Evolutionary conservation across 148 eudicot genomes (phyloP), one percentile per base, ranked within the genome.

Genomic region (Rhododendron ovatum): DNA sequence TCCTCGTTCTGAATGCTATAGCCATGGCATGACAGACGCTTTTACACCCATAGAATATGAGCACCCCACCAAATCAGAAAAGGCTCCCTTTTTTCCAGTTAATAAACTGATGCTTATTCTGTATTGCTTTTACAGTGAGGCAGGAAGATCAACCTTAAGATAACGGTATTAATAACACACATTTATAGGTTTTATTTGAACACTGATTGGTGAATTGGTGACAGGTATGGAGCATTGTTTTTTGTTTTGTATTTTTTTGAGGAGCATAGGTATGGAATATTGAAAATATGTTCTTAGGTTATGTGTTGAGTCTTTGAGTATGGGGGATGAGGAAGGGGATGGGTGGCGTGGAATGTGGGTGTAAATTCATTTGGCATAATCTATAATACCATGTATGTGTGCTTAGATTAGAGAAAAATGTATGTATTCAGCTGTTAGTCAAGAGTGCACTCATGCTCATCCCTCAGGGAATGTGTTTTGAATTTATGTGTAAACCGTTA

Each of bases 21-120:
- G 86, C 88, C 86, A 88, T 88, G 88, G 95, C 95, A 88, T 93
- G 95, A 93, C 85, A 93, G 95, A 93, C 93, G 35, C 86, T 28
- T 81, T 85, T 91, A 92, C 95, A 93, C 93, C 95, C 92, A 93
- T 91, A 93, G 95, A 93, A 93, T 93, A 91, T 91, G 95, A 93
- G 95, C 92, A 84, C 8, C 87, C 85, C 48, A 55, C 30, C 14
- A 37, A 57, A n/a, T 65, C 12, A 65, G 11, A 2, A 26, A 65
- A 59, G 65, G 65, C 7, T 59, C n/a, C 20, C 65, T 59, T 47
- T 47, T 47, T 47, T 47, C 9, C 48, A 65, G 30, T 65, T 65
- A 3, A n/a, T 24, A n/a, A 24, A 63, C 9, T 10, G 26, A 3
- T 3, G 3, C 28, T n/a, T 17, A n/a, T n/a, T 20, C 11, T 61